Conservation (phyloP, 2,329 filamentous ascomycete species). For the Alternaria postmessia region DNA sequence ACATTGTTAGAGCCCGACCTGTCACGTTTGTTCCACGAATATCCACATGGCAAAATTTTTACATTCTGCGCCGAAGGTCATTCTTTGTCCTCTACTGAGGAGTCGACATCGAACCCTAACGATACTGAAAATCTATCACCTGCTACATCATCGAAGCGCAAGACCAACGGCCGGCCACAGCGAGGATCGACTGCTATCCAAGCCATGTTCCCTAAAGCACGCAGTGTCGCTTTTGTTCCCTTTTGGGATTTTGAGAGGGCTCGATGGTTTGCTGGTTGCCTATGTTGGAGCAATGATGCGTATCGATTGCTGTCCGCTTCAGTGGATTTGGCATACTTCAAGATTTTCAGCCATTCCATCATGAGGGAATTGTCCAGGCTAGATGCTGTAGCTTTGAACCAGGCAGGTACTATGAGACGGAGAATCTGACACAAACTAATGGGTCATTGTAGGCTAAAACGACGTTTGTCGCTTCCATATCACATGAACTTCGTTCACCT, state of each 20-base stretch:
- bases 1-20: slow-evolving; percentile 32
- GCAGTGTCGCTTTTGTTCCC: slow-evolving; percentile 50
- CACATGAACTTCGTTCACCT: slow-evolving; percentile 62
- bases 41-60: slow-evolving; percentile 39
- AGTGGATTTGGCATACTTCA: slow-evolving; percentile 47
- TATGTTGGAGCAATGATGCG: slow-evolving; percentile 46
- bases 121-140: slow-evolving; percentile 1
- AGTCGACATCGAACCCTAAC: slow-evolving; percentile 12
- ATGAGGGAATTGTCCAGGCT: slow-evolving; percentile 65
- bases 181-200: slow-evolving; percentile 56
- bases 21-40: slow-evolving; percentile 31
- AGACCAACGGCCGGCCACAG: slow-evolving; percentile 25
- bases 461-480: slow-evolving; percentile 62
- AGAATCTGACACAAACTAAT: background rate
- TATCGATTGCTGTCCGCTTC: slow-evolving; percentile 39
- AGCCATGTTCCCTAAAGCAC: slow-evolving; percentile 56
- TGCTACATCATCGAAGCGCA: slow-evolving; percentile 3
- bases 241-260: slow-evolving; percentile 51
- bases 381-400: slow-evolving; percentile 57
- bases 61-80: slow-evolving; percentile 27
- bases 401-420: slow-evolving; percentile 15
- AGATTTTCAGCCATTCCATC: slow-evolving; percentile 57
- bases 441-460: slow-evolving; percentile 51
- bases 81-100: slow-evolving; percentile 32
- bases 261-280: slow-evolving; percentile 48